Evolutionary conservation across 1,284 basidiomycete species (phyloP), one percentile per base, ranked within the genome.

Genomic region (Coniophora puteana): DNA sequence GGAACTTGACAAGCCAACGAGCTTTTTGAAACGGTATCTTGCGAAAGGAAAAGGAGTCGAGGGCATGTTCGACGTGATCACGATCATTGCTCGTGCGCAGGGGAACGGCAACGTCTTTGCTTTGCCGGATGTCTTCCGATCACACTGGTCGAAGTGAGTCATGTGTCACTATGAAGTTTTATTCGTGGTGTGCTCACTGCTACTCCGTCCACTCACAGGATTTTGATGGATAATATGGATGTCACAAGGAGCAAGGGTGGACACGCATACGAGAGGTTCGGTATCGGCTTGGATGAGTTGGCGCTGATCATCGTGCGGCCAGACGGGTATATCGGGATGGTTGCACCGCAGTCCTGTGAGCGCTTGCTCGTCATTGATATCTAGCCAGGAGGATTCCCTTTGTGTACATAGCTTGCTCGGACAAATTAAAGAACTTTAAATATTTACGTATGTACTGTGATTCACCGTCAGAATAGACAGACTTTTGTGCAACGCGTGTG

Each of bases 71-170:
- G 78, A 83, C 33, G 62, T 83, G 4, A 40, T 82, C 25, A 57
- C 74, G 2, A 71, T 87, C 44, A 58, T 66, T 40, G 61, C 68
- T 21, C 67, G 69, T 3, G 68, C 58, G 45, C 80, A 76, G 51
- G 59, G 64, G 16, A 59, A 56, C n/a, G 66, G 74, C 4, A 65
- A 69, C 33, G 74, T 73, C 44, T 69, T 68, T 17, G 65, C 66
- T 26, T 50, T 83, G 8, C 80, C 82, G 0, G 46, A 48, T 13
- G 48, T 69, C 4, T 63, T 85, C 48, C 63, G 78, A 40, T 61
- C 74, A 8, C 83, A 85, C 56, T 86, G 83, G 83, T 72, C 78
- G 2, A 82, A 76, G 83, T 83, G 43, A 24, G 54, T 50, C 33
- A 4, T 23, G 11, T 21, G 21, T 32, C 6, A 6, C 23, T 17